phyloP scores from a whole-genome alignment of 2,329 filamentous ascomycete genomes.

The Fusarium sp. region DNA sequence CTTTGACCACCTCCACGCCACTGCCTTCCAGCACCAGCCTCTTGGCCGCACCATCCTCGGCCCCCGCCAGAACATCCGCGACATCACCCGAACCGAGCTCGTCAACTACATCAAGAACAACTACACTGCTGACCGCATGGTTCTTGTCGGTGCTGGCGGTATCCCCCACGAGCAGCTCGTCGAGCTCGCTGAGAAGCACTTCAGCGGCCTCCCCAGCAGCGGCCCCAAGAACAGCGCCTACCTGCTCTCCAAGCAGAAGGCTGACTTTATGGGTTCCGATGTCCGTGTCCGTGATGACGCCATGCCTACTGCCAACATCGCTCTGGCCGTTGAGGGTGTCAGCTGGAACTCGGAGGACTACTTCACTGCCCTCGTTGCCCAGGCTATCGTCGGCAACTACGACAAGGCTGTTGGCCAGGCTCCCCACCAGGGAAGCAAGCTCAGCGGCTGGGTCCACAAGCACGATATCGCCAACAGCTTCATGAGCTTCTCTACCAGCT shows the following conservation, averaged over 20 bases:
- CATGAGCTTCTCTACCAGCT: conserved; percentile 99
- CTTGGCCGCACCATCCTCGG: conserved; percentile 97
- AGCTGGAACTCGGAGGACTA: conserved; percentile 99
- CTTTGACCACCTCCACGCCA: conserved; percentile 98
- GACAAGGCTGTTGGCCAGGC: conserved; percentile 99
- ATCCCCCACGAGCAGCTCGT: conserved; percentile 94
- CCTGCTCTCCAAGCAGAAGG: conserved; percentile 81
- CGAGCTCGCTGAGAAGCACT: conserved; percentile 95
- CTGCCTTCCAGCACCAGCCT: conserved; percentile 94
- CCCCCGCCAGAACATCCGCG: conserved; percentile 97
- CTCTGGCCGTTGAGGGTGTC: conserved; percentile 98
- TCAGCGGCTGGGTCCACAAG: conserved; percentile 92
- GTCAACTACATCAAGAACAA: conserved; percentile 98
- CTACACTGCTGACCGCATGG: conserved; percentile 99
- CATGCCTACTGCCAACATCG: conserved; percentile 95
- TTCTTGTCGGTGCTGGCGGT: conserved; percentile 93
- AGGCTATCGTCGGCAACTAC: conserved; percentile 99
- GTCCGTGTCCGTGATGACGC: conserved; percentile 95
- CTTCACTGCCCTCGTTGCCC: conserved; percentile 96
- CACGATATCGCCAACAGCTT: conserved; percentile 98
- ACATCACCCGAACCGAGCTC: conserved; percentile 90
- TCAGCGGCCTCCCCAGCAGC: conserved; percentile 77
- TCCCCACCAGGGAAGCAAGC: conserved; percentile 96
- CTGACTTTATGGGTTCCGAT: conserved; percentile 96
- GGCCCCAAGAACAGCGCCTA: conserved; percentile 77